Evolutionary conservation across 768 basidiomycete species (phyloP).

Genomic region (Hypholoma sublateritium): DNA sequence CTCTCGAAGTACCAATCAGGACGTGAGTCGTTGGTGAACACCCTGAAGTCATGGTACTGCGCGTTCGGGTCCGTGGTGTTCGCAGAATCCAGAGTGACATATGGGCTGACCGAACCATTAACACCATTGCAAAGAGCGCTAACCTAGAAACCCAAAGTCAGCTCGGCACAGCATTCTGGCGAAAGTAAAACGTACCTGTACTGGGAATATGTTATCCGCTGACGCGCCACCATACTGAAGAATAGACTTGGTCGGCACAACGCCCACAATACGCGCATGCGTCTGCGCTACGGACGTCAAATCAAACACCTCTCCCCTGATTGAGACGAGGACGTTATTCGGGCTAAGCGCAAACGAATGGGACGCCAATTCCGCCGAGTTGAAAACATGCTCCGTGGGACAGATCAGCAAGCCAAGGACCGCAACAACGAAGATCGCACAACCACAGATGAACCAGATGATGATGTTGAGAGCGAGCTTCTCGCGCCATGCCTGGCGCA

Average conservation of each 20-base stretch:
- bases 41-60: slow-evolving; percentile 95
- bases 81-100: slow-evolving; percentile 70
- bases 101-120: slow-evolving; percentile 78
- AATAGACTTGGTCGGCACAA: slow-evolving; percentile 74
- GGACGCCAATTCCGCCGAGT: slow-evolving; percentile 65
- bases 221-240: slow-evolving; percentile 81
- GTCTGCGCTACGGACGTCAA: slow-evolving; percentile 63
- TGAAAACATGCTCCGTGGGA: slow-evolving; percentile 92
- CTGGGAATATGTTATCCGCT: slow-evolving; percentile 84
- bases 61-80: slow-evolving; percentile 79
- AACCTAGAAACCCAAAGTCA: slow-evolving; percentile 49
- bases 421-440: slow-evolving; percentile 91
- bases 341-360: slow-evolving; percentile 66
- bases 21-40: slow-evolving; percentile 81
- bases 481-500: slow-evolving; percentile 97
- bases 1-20: slow-evolving; percentile 98
- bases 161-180: neutral
- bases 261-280: slow-evolving; percentile 67
- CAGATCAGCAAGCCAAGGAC: slow-evolving; percentile 87
- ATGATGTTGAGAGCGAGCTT: slow-evolving; percentile 93
- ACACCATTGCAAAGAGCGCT: slow-evolving; percentile 90
- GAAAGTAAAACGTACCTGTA: slow-evolving; percentile 60
- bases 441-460: slow-evolving; percentile 93
- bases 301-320: slow-evolving; percentile 96
- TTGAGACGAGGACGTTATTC: slow-evolving; percentile 75